A percentile compares a stretch with the other conserved stretches of the same genome.
Evolutionary conservation across 2,329 filamentous ascomycete genomes (phyloP).

Genomic region (Fusarium guadeloupense): DNA sequence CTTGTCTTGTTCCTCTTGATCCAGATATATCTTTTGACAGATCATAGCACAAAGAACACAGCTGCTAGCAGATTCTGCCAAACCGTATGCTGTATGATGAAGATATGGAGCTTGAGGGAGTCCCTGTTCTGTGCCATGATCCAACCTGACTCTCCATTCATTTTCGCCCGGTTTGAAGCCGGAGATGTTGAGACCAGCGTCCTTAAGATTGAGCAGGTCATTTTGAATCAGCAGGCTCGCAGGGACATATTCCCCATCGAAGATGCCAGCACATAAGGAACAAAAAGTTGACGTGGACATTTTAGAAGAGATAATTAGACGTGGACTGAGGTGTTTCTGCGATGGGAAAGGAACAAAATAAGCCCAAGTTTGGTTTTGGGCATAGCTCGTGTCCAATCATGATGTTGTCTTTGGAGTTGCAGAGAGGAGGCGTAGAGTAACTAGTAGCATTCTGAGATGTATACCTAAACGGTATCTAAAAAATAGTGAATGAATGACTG

Average conservation of each 20-base stretch:
- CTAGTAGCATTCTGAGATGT: no score
- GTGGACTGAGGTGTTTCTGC: background rate
- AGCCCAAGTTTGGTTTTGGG: no score
- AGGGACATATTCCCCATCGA: slow-evolving; percentile 17
- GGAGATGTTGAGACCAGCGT: background rate
- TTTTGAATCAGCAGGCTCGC: background rate
- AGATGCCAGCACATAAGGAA: slow-evolving; percentile 14
- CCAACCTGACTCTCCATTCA: slow-evolving; percentile 16
- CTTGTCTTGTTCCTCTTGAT: background rate
- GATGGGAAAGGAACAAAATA: background rate
- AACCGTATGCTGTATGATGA: slow-evolving; percentile 11
- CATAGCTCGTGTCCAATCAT: no score
- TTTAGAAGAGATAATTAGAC: background rate
- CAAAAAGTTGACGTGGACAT: slow-evolving; percentile 13
- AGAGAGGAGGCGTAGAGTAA: no score
- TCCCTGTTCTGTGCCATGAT: background rate
- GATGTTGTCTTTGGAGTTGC: no score
- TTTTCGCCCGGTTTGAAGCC: background rate
- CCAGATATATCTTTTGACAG: slow-evolving; percentile 11
- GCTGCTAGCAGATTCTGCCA: slow-evolving; percentile 2
- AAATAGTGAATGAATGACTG: no score
- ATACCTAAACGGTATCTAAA: no score
- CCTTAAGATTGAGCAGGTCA: slow-evolving; percentile 1
- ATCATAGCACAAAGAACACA: slow-evolving; percentile 32
- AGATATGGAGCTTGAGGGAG: background rate